Percentiles rank a stretch among this genome's conserved stretches.
phyloP scores from a whole-genome alignment of 805 yeast species.

The Yamadazyma endophytica region DNA sequence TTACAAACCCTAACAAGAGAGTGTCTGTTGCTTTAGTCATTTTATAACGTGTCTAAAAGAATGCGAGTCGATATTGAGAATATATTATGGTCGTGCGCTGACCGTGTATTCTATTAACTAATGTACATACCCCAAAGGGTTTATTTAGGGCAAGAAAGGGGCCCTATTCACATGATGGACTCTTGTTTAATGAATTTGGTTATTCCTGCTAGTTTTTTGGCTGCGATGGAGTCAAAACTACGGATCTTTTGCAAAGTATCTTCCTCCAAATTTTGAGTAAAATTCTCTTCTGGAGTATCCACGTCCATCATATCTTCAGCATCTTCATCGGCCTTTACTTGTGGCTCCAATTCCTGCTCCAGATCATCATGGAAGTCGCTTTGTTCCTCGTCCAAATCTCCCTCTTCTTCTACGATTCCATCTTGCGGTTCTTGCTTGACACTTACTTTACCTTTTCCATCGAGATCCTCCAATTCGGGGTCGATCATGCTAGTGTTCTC shows the following conservation, averaged over 20 bases:
- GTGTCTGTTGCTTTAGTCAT: constrained; percentile 73
- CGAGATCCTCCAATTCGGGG: constrained; percentile 21
- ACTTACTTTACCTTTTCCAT: constrained; percentile 21
- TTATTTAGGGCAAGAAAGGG: no score
- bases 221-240: constrained; percentile 17
- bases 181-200: constrained; percentile 39
- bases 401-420: constrained; percentile 10
- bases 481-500: constrained; percentile 14
- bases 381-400: constrained; percentile 19
- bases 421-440: constrained; percentile 12
- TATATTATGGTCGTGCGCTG: neutral
- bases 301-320: constrained; percentile 12
- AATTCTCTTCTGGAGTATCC: constrained; percentile 9
- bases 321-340: constrained; percentile 15
- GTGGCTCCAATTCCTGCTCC: constrained; percentile 14
- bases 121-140: neutral
- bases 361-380: constrained; percentile 20
- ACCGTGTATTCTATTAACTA: neutral
- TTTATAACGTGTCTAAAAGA: constrained; percentile 4
- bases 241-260: constrained; percentile 10
- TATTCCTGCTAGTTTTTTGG: constrained; percentile 24
- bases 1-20: constrained; percentile 39
- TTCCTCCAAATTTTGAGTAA: constrained; percentile 11
- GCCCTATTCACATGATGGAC: constrained; percentile 8
- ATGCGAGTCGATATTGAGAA: constrained; percentile 2